Conservation (phyloP, 2,329 filamentous ascomycete species). For the Fusarium sp. region DNA sequence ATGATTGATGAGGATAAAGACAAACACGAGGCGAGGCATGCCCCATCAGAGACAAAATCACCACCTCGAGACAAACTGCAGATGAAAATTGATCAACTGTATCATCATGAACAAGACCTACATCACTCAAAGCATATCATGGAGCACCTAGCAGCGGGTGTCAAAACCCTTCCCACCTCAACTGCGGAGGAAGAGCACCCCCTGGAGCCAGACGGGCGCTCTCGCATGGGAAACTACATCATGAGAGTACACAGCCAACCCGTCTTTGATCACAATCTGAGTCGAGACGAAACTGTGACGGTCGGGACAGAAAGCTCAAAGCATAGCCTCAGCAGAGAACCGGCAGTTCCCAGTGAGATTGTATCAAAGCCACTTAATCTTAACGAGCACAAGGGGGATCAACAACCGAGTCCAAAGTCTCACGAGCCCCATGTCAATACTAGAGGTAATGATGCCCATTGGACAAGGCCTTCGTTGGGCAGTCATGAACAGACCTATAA, state of each 20-base stretch:
- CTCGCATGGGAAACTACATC: background rate
- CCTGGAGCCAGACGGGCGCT: slow-evolving; percentile 9
- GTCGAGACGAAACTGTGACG: slow-evolving; percentile 19
- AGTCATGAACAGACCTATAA: slow-evolving; percentile 14
- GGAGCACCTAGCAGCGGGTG: slow-evolving; percentile 49
- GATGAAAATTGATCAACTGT: slow-evolving; percentile 47
- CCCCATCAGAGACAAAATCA: background rate
- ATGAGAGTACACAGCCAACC: background rate
- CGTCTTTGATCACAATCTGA: slow-evolving; percentile 23
- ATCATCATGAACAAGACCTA: slow-evolving; percentile 51
- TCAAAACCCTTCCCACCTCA: slow-evolving; percentile 6
- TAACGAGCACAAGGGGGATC: slow-evolving; percentile 9
- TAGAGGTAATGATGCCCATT: slow-evolving; percentile 27
- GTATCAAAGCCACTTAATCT: slow-evolving; percentile 27
- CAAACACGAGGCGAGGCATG: slow-evolving; percentile 5
- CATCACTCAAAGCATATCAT: slow-evolving; percentile 50
- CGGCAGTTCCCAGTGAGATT: slow-evolving; percentile 3
- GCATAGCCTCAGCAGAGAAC: slow-evolving; percentile 31
- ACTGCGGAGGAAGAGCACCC: slow-evolving; percentile 3
- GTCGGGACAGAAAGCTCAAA: slow-evolving; percentile 8
- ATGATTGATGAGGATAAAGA: slow-evolving; percentile 14
- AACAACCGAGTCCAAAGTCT: slow-evolving; percentile 36
- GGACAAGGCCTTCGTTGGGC: slow-evolving; percentile 22
- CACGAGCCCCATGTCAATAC: slow-evolving; percentile 33
- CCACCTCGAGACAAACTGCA: slow-evolving; percentile 26